phyloP scores from a whole-genome alignment of 2,329 filamentous ascomycete species.

The Sporothrix inflata region DNA sequence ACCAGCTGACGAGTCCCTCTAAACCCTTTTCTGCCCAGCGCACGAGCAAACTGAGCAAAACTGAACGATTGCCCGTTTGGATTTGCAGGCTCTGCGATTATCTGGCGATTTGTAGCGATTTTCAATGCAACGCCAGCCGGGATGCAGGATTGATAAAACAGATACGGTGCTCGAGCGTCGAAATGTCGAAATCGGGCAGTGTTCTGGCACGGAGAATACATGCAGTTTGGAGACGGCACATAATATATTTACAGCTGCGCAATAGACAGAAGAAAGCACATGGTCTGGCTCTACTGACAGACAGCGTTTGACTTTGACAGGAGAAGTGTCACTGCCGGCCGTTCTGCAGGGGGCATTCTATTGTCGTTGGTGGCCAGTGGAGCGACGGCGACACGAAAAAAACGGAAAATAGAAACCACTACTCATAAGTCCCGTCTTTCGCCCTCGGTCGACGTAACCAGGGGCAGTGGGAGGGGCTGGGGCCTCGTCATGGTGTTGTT shows the following conservation, averaged over 20 bases:
- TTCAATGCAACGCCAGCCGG: neutral
- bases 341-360: too few relatives aligned
- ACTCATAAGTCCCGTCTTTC: neutral
- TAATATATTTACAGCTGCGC: too few relatives aligned
- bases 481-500: neutral
- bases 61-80: constrained; percentile 2
- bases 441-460: neutral
- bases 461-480: neutral
- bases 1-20: constrained; percentile 44
- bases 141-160: neutral
- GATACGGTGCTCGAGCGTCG: neutral
- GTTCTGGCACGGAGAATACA: neutral
- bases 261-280: too few relatives aligned
- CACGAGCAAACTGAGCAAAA: neutral
- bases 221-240: too few relatives aligned
- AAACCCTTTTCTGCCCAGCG: constrained; percentile 29
- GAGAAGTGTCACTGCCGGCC: too few relatives aligned
- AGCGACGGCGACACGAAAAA: too few relatives aligned
- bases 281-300: too few relatives aligned
- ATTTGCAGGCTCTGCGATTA: neutral
- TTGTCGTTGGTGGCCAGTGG: too few relatives aligned
- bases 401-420: neutral
- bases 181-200: neutral
- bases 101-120: neutral
- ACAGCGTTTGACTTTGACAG: too few relatives aligned